Evolutionary conservation across 2,329 filamentous ascomycete species (phyloP).

Genomic region (Sporothrix pallida): DNA sequence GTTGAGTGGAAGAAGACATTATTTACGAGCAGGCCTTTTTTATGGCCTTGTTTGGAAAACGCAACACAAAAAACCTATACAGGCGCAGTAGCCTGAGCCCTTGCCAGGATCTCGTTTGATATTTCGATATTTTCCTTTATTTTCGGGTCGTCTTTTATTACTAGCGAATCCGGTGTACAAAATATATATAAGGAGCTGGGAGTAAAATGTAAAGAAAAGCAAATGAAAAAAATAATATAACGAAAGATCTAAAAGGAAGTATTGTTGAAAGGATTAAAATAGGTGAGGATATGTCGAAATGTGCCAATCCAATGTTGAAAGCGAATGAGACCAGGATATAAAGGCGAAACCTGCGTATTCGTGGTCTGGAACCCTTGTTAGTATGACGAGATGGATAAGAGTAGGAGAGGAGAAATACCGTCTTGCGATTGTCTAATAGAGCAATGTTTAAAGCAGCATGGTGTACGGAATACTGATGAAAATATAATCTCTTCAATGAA

Average conservation of each 20-base stretch:
- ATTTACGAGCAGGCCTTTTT: neutral
- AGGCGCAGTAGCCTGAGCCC: neutral
- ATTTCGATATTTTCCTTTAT: neutral
- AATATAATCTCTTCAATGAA: no score
- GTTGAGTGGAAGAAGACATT: neutral
- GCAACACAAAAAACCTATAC: neutral
- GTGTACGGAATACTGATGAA: no score
- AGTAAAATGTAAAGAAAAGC: neutral
- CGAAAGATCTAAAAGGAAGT: neutral
- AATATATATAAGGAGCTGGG: neutral
- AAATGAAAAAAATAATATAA: slow-evolving; percentile 1
- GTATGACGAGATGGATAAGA: no score
- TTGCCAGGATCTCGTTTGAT: neutral
- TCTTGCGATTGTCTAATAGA: no score
- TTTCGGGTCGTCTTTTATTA: neutral
- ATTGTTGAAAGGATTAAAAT: neutral
- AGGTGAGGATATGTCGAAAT: no score
- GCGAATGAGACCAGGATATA: no score
- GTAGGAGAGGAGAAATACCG: no score
- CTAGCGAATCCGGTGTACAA: slow-evolving; percentile 23
- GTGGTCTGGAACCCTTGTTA: no score
- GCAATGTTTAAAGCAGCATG: no score
- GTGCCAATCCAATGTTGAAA: no score
- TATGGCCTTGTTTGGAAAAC: neutral
- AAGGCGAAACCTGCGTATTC: no score